Evolutionary conservation across 1,139 yeast genomes (phyloP), one percentile per base, ranked within the genome.

Genomic region (Yamadazyma sp.): DNA sequence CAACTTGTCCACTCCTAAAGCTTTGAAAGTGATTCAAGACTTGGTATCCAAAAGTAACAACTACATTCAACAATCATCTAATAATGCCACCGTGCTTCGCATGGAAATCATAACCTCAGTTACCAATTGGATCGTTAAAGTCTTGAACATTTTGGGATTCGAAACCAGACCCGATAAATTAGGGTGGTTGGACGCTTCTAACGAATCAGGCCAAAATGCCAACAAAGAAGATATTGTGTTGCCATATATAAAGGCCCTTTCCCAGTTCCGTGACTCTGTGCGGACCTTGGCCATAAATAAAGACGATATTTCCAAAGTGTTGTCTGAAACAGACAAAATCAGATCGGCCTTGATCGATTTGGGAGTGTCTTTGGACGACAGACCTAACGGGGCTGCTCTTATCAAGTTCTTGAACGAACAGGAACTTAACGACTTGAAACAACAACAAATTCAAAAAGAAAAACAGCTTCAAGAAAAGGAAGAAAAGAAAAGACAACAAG

Each of bases 331-430:
- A 23, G 77, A 72, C 51, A 43, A 61, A 14, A 55, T 71, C 38
- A 58, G 77, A 49, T 48, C 69, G 12, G 94, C 86, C 34, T 67
- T 92, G 50, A 66, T 88, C 42, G 75, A 79, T 20, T 66, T 89
- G 44, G 94, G 95, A 18, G 86, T 92, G 24, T 81, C 94, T 0
- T 69, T 92, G 38, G 98, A 92, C 60, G 99, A 92, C 61, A 80
- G 97, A 55, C 78, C 83, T 24, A 87, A 79, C 43, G 89, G 83
- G 14, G 77, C 82, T 3, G 91, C 96, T 0, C 74, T 92, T 44
- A 77, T 92, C 37, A 92, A 92, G 63, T 85, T 92, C 52, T 70
- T 92, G 47, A 82, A 77, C 42, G 75, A 70, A 7, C 75, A 72
- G 33, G 98, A 91, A 57, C 79, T 79, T 57, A 73, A 70, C 31